phyloP scores from a whole-genome alignment of 371 early-diverging fungal genomes.

The Mucor lusitanicus region DNA sequence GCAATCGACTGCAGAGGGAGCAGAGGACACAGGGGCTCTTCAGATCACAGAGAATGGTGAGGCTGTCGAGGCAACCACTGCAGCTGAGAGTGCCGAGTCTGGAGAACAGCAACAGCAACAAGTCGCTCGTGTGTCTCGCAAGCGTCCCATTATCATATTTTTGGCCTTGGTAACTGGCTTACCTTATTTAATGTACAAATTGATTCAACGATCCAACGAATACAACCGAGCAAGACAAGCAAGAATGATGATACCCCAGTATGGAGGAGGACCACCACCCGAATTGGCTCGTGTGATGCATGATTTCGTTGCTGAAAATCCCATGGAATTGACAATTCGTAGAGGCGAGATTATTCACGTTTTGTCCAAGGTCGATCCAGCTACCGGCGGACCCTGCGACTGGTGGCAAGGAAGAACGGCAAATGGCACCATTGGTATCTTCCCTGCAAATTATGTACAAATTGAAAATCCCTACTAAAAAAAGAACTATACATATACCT shows the following conservation, averaged over 20 bases:
- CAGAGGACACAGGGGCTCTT: not conserved
- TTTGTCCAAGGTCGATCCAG: slow-evolving; percentile 74
- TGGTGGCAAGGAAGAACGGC: slow-evolving; percentile 94
- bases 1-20: not conserved
- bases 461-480: slow-evolving; percentile 14
- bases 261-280: slow-evolving; percentile 44
- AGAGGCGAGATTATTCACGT: slow-evolving; percentile 90
- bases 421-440: slow-evolving; percentile 83
- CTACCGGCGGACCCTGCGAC: slow-evolving; percentile 70
- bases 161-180: slow-evolving; percentile 82
- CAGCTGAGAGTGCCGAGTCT: slow-evolving; percentile 16
- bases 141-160: slow-evolving; percentile 79
- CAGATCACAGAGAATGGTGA: slow-evolving; percentile 45
- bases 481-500: slow-evolving; percentile 1
- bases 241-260: slow-evolving; percentile 46
- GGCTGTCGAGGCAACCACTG: not conserved
- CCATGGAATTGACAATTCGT: slow-evolving; percentile 79
- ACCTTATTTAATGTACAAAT: slow-evolving; percentile 86
- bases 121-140: slow-evolving; percentile 32
- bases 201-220: slow-evolving; percentile 58
- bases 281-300: slow-evolving; percentile 89
- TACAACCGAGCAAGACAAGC: slow-evolving; percentile 27
- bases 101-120: slow-evolving; percentile 58
- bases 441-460: slow-evolving; percentile 89
- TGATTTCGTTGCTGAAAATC: slow-evolving; percentile 78